phyloP scores from a whole-genome alignment of 805 yeast species.

The Groenewaldozyma salmanticensis region DNA sequence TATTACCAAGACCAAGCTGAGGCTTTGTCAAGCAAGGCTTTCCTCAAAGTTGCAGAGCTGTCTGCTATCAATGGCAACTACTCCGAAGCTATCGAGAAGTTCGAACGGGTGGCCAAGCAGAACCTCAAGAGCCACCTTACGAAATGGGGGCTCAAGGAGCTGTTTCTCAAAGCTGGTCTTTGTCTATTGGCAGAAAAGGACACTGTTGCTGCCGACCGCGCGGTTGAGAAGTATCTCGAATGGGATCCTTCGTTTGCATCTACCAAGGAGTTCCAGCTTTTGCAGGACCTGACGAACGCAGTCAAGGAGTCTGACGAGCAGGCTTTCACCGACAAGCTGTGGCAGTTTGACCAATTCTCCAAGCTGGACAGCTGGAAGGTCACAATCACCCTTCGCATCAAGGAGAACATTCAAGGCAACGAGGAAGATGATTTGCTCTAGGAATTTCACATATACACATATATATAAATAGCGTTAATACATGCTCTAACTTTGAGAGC shows the following conservation, averaged over 20 bases:
- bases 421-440: slow-evolving; percentile 47
- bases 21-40: slow-evolving; percentile 81
- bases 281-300: slow-evolving; percentile 59
- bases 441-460: not conserved
- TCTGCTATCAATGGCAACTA: slow-evolving; percentile 70
- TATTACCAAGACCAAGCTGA: slow-evolving; percentile 87
- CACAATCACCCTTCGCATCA: slow-evolving; percentile 69
- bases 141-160: slow-evolving; percentile 89
- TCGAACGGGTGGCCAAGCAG: slow-evolving; percentile 68
- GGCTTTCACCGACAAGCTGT: slow-evolving; percentile 60
- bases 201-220: slow-evolving; percentile 72
- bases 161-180: slow-evolving; percentile 72
- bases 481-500: too few relatives aligned
- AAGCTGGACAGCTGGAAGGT: slow-evolving; percentile 91
- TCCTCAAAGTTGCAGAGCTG: slow-evolving; percentile 81
- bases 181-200: slow-evolving; percentile 80
- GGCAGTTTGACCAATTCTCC: slow-evolving; percentile 76
- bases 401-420: slow-evolving; percentile 57
- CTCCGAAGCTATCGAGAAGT: slow-evolving; percentile 62
- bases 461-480: too few relatives aligned
- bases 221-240: slow-evolving; percentile 49
- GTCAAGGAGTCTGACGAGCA: slow-evolving; percentile 74
- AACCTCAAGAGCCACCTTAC: slow-evolving; percentile 65
- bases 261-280: slow-evolving; percentile 62
- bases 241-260: slow-evolving; percentile 68